Base-by-base conservation (phyloP, 1,139 yeast genomes). In the Kurtzmaniella quercitrusa region DNA sequence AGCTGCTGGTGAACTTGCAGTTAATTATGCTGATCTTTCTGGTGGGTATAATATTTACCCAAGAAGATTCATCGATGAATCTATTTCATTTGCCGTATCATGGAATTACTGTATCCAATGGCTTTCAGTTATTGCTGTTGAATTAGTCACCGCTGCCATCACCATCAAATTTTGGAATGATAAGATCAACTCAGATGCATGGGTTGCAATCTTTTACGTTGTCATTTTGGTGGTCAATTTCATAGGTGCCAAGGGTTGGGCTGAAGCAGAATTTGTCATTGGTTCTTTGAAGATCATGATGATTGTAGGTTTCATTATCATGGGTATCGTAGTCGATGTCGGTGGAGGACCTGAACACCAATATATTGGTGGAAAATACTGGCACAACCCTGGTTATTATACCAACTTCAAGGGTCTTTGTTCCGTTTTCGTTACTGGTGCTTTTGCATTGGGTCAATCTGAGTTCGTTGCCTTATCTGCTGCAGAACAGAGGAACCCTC, bases 61-160 rank as follows among this genome's bases (percentile, higher is more conserved):
- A 37, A 54, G 70, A 41, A 63, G 59, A 51, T 68, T 68, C 48
- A 54, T 68, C 41, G 73, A 68, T 44, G 70, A 65, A 42, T 58
- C 66, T 14, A 49, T 67, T 43, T 70, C 70, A 6, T 68, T 67
- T 53, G 72, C 73, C 16, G 62, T 68, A 46, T 64, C 70, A 25
- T 67, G 73, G 73, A 68, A 68, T 52, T 68, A 68, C 51, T 66
- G 71, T 58, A 64, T 68, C 42, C 73, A 67, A 51, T 68, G 74
- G 74, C 52, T 67, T 31, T 63, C 70, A 11, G 71, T 68, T 40
- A 65, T 68, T 46, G 66, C 72, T 27, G 63, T 68, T 48, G 74
- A 68, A 48, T 62, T 68, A 53, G 74, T 68, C 41, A 67, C 73
- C 11, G 73, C 73, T 18, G 58, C 73, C 10, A 59, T 68, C 46